A percentile compares a stretch with the other conserved stretches of the same genome.
phyloP scores from a whole-genome alignment of 306 rosid species.

The Inga oerstediana region DNA sequence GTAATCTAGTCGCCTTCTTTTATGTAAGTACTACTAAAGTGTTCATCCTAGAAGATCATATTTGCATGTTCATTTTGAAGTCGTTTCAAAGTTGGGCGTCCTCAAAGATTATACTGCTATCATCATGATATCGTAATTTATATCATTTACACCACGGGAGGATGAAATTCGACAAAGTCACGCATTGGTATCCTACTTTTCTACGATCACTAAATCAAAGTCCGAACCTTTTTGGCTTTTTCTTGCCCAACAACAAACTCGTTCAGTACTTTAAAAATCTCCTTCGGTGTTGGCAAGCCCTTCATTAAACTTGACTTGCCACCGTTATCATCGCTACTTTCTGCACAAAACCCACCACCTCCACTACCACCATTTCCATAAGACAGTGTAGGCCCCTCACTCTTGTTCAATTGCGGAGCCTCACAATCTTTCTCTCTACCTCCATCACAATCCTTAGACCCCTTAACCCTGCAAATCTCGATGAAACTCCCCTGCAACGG shows the following conservation, averaged over 20 bases:
- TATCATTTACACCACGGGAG: background rate
- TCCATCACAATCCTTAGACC: constrained; percentile 17
- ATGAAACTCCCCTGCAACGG: constrained; percentile 68
- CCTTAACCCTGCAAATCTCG: constrained; percentile 61
- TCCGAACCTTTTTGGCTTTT: constrained; percentile 59
- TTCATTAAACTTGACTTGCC: constrained; percentile 13
- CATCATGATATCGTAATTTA: background rate
- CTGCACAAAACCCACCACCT: constrained; percentile 10
- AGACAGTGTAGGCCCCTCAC: background rate
- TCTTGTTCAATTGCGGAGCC: background rate
- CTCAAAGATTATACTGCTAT: background rate
- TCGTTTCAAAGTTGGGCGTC: background rate
- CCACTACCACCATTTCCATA: constrained; percentile 3
- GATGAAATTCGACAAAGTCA: background rate
- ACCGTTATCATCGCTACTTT: background rate
- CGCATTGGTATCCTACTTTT: background rate
- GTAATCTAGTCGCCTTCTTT: background rate
- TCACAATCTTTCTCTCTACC: constrained; percentile 19
- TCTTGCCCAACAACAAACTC: constrained; percentile 64
- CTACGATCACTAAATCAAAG: background rate
- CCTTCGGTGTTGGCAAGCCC: constrained; percentile 63
- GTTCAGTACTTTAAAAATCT: constrained; percentile 50
- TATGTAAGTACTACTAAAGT: background rate
- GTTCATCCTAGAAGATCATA: background rate
- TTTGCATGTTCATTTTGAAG: background rate